phyloP scores from a whole-genome alignment of 345 rosid species.

The Trapa incisa region DNA sequence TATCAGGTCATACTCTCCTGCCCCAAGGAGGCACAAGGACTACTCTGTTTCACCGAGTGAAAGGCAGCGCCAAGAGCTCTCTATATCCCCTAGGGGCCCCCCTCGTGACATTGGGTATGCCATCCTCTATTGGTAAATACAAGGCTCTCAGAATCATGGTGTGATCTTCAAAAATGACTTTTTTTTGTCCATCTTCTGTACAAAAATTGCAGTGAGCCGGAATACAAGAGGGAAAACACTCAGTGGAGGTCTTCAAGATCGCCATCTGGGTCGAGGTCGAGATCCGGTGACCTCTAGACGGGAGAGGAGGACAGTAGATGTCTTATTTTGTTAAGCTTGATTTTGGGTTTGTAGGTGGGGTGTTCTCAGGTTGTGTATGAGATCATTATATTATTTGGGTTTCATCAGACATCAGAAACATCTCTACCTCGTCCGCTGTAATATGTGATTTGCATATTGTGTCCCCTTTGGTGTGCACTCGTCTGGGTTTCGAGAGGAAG shows the following conservation, averaged over 20 bases:
- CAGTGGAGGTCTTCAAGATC: slow-evolving; percentile 10
- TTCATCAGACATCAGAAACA: background rate
- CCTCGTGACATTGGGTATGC: slow-evolving; percentile 18
- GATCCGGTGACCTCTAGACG: slow-evolving; percentile 5
- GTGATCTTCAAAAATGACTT: background rate
- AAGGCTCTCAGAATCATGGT: background rate
- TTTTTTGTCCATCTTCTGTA: background rate
- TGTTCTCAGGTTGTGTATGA: background rate
- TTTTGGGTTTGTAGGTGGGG: background rate
- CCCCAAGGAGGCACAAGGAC: slow-evolving; percentile 39
- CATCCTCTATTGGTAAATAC: background rate
- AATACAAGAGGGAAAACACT: background rate
- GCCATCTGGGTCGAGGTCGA: slow-evolving; percentile 12
- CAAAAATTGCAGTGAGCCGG: slow-evolving; percentile 4
- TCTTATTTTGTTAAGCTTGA: background rate
- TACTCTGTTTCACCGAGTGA: slow-evolving; percentile 67
- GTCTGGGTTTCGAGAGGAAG: background rate
- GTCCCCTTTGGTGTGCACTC: background rate
- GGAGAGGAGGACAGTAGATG: background rate
- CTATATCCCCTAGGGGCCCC: slow-evolving; percentile 64
- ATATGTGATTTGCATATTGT: background rate
- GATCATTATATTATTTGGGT: background rate
- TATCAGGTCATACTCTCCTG: slow-evolving; percentile 78
- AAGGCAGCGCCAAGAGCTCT: slow-evolving; percentile 42
- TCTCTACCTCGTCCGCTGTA: background rate